Conservation (phyloP, 2,329 filamentous ascomycete species). For the Fusarium sp. region DNA sequence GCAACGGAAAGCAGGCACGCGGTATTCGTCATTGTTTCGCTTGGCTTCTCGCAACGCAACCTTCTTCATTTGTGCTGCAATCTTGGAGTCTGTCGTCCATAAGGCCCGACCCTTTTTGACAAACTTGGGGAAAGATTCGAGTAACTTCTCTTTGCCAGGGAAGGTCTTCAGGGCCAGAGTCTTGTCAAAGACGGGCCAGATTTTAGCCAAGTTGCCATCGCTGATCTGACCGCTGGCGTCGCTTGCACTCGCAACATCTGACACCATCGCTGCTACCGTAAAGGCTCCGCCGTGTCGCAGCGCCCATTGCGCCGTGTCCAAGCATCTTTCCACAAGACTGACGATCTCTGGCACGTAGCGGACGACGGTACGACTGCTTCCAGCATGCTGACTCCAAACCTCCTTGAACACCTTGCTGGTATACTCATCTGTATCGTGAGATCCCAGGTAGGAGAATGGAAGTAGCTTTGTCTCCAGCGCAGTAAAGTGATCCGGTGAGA, state of each 20-base stretch:
- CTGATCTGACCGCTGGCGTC: conserved; percentile 70
- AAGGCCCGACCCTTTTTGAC: conserved; percentile 72
- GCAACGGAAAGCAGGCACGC: conserved; percentile 77
- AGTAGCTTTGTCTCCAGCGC: conserved; percentile 79
- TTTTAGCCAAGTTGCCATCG: conserved; percentile 66
- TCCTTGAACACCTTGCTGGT: conserved; percentile 84
- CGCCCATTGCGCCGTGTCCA: conserved; percentile 88
- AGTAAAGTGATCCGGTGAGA: conserved; percentile 89
- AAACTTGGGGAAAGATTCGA: conserved; percentile 84
- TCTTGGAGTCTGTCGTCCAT: conserved; percentile 63
- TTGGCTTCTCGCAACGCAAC: conserved; percentile 89
- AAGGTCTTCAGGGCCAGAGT: conserved; percentile 91
- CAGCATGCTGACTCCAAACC: conserved; percentile 92
- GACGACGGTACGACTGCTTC: conserved; percentile 82
- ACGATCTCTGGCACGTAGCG: conserved; percentile 89
- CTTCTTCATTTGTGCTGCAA: conserved; percentile 79
- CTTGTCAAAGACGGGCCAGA: conserved; percentile 89
- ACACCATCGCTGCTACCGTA: conserved; percentile 79
- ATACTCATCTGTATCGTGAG: conserved; percentile 85
- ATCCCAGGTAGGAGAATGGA: conserved; percentile 88
- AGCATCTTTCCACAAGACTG: conserved; percentile 71
- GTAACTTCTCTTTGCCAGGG: conserved; percentile 87
- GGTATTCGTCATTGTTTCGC: conserved; percentile 88
- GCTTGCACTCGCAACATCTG: conserved; percentile 71
- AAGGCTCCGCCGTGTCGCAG: conserved; percentile 90